Evolutionary conservation across 2,329 filamentous ascomycete genomes (phyloP), one percentile per base, ranked within the genome.

Genomic region (Furcasterigmium furcatum): DNA sequence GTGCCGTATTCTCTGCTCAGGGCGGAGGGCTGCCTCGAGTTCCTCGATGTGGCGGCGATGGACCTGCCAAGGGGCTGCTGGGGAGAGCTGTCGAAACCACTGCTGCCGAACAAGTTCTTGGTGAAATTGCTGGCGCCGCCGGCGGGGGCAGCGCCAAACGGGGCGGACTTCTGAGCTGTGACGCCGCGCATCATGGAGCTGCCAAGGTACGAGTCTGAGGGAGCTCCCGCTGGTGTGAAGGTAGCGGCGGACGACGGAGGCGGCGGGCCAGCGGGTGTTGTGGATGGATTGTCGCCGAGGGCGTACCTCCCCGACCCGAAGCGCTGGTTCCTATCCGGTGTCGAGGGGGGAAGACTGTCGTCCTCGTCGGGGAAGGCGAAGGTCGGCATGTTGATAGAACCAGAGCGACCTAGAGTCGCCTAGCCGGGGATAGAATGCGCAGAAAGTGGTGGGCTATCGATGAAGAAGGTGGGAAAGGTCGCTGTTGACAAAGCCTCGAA

Each of bases 201-300:
- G 46, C 76, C 73, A 30, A 81, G 61, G 54, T 70, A 80, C 12
- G 74, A 75, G 24, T 70, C 74, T 19, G 78, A 76, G 1, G 78
- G 78, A 14, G 77, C 76, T 46, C 79, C 79, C 14, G 70, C 68
- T 2, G 78, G 77, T 2, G 77, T 80, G 61, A 80, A 80, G 36
- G 76, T 79, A 5, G 71, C 71, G 9, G 70, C 68, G 8, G 76
- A 75, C 22, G 77, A 76, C 1, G 72, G 72, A 9, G 76, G 74
- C 21, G 71, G 74, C 22, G 71, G 71, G 0, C 71, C 77, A 16
- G 71, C 72, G 5, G 78, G 77, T 2, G 77, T 80, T 3, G 74
- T 79, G 30, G 76, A 74, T 7, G 76, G 74, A 41, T 70, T 64
- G 9, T 73, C 66, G 48, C 61, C 69, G 32, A 70, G 68, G 30